These are phyloP conservation scores for Starmerella vitae DNA, from an alignment of 805 yeast genomes.

Conservation along the genomic window DNA sequence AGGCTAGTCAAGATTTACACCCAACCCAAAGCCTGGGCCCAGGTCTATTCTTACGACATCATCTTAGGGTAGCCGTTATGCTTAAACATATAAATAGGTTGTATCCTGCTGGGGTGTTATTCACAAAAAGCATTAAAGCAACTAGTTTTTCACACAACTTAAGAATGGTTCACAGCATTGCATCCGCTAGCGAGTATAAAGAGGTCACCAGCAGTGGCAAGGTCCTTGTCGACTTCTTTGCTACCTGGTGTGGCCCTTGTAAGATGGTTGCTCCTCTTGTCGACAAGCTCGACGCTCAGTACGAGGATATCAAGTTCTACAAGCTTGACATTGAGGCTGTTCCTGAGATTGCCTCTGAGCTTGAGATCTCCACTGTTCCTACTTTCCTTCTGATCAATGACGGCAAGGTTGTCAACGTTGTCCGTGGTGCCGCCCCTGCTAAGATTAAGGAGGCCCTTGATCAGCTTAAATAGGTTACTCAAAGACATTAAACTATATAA, in stretches of 20 bases:
- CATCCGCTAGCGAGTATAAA: slow-evolving; percentile 47
- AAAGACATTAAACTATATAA: background rate
- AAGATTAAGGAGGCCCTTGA: slow-evolving; percentile 47
- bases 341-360: slow-evolving; percentile 57
- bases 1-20: background rate
- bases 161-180: slow-evolving; percentile 43
- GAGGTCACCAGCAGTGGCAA: slow-evolving; percentile 54
- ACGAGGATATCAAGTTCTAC: slow-evolving; percentile 58
- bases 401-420: slow-evolving; percentile 65
- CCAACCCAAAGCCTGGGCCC: slow-evolving; percentile 1
- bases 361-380: slow-evolving; percentile 53
- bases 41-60: background rate
- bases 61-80: background rate
- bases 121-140: background rate
- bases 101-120: background rate
- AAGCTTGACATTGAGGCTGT: slow-evolving; percentile 87
- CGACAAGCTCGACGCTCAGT: slow-evolving; percentile 45
- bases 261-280: slow-evolving; percentile 91
- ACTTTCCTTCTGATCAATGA: slow-evolving; percentile 64
- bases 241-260: slow-evolving; percentile 99
- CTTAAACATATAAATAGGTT: slow-evolving; percentile 3
- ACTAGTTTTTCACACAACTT: background rate
- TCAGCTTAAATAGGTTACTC: slow-evolving; percentile 27
- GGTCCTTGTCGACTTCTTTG: slow-evolving; percentile 89
- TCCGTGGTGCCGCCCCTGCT: slow-evolving; percentile 77